A percentile compares a stretch with the other conserved stretches of the same genome.
These are phyloP conservation scores for Periconia digitata DNA, from an alignment of 2,329 filamentous ascomycete species.

Conservation along the genomic window DNA sequence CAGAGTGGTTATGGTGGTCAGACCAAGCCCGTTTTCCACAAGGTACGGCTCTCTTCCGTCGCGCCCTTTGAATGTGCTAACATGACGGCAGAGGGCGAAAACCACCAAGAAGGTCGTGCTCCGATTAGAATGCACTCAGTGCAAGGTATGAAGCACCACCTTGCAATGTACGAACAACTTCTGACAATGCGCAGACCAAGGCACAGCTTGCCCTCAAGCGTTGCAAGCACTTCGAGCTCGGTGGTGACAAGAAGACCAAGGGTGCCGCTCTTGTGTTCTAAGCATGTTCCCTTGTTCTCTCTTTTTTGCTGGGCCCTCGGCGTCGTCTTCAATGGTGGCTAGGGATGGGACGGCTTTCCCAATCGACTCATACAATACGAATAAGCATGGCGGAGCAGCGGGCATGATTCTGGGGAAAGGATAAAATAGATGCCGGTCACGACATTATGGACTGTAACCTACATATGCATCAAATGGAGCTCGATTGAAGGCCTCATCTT, in stretches of 20 bases:
- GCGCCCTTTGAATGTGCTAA: conserved; percentile 11
- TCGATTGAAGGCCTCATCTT: conserved; percentile 35
- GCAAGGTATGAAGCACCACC: conserved; percentile 61
- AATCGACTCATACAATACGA: conserved; percentile 31
- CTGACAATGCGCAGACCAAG: conserved; percentile 65
- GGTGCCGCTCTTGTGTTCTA: conserved; percentile 99
- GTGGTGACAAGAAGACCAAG: conserved; percentile 99
- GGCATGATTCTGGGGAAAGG: conserved; percentile 32
- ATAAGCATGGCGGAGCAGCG: conserved; percentile 31
- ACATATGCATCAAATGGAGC: conserved; percentile 45
- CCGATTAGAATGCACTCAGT: conserved; percentile 93
- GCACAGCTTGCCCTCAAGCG: conserved; percentile 97
- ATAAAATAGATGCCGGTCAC: conserved; percentile 37
- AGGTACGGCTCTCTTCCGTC: conserved; percentile 20
- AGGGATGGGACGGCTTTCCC: conserved; percentile 36
- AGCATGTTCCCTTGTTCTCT: conserved; percentile 56
- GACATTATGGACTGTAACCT: conserved; percentile 42
- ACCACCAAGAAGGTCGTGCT: conserved; percentile 99
- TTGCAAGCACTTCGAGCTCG: conserved; percentile 99
- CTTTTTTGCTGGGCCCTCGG: conserved; percentile 44
- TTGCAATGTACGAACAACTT: background rate
- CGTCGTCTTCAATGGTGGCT: conserved; percentile 41
- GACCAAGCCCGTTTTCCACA: conserved; percentile 99
- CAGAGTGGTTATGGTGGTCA: conserved; percentile 99
- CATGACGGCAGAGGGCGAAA: conserved; percentile 80